Evolutionary conservation across 495 filamentous ascomycete genomes (phyloP), one percentile per base, ranked within the genome.

Genomic region (Aspergillus avenaceus): DNA sequence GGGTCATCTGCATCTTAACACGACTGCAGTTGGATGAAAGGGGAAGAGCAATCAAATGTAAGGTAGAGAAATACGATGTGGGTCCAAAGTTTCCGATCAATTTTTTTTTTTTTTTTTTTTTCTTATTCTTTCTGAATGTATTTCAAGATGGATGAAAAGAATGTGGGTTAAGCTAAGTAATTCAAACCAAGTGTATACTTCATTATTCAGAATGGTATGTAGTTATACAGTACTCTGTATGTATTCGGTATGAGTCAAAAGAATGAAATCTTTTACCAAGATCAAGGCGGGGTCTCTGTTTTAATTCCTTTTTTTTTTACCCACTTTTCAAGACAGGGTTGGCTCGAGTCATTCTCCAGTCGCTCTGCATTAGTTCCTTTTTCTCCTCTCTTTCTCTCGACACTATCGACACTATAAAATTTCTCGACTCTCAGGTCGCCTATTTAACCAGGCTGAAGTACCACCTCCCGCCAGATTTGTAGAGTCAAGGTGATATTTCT

Each of bases 271-370:
- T n/a, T n/a, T n/a, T n/a, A n/a, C n/a, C n/a, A n/a, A n/a, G n/a
- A n/a, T n/a, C n/a, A n/a, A n/a, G n/a, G n/a, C n/a, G n/a, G n/a
- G n/a, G n/a, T n/a, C n/a, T n/a, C n/a, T n/a, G n/a, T n/a, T n/a
- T n/a, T n/a, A n/a, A n/a, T n/a, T n/a, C n/a, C n/a, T n/a, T n/a
- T n/a, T n/a, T n/a, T n/a, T n/a, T n/a, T n/a, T n/a, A n/a, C n/a
- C n/a, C n/a, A n/a, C n/a, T n/a, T n/a, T n/a, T n/a, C n/a, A n/a
- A n/a, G n/a, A n/a, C n/a, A n/a, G 4, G 16, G 14, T 44, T 26
- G 41, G 27, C n/a, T 44, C 41, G 41, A 44, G 41, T 44, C 41
- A 44, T 24, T 22, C 40, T 42, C 40, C 40, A 42, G 12, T 24
- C 12, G 6, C 21, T 13, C 40, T 6, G 23, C 23, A 43, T 28